Conservation (phyloP, 805 yeast genomes). For the Candida morakotiae region DNA sequence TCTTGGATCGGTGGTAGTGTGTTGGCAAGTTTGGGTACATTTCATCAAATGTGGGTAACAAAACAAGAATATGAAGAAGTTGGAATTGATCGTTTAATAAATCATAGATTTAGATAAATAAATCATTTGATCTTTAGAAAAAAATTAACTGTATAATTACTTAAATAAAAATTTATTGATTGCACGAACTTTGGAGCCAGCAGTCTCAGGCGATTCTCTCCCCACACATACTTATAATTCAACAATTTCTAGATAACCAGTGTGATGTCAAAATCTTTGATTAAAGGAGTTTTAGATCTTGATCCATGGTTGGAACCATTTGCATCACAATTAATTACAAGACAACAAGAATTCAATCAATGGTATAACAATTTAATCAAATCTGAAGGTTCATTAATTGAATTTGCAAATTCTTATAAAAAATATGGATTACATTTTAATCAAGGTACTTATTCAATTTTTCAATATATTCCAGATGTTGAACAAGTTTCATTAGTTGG, state of each 20-base stretch:
- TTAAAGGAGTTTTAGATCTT: constrained; percentile 59
- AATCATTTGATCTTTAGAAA: no score
- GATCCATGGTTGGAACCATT: constrained; percentile 90
- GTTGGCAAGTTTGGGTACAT: constrained; percentile 82
- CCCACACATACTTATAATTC: no score
- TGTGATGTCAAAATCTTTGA: constrained; percentile 9
- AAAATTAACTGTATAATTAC: no score
- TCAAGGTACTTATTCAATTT: constrained; percentile 48
- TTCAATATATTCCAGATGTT: constrained; percentile 93
- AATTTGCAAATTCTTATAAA: constrained; percentile 75
- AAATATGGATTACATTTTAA: constrained; percentile 71
- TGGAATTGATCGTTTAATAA: constrained; percentile 75
- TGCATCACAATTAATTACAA: constrained; percentile 58
- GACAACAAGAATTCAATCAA: constrained; percentile 62
- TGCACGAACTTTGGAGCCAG: no score
- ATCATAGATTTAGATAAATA: constrained; percentile 78
- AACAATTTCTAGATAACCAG: neutral
- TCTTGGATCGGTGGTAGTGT: constrained; percentile 94
- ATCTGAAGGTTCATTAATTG: constrained; percentile 52
- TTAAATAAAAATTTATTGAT: no score
- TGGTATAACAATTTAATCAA: constrained; percentile 56
- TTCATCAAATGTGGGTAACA: constrained; percentile 95
- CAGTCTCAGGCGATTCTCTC: no score
- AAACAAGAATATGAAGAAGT: constrained; percentile 94
- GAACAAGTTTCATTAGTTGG: constrained; percentile 74